Conservation (phyloP, 169 alveolate genomes). For the Besnoitia besnoiti region DNA sequence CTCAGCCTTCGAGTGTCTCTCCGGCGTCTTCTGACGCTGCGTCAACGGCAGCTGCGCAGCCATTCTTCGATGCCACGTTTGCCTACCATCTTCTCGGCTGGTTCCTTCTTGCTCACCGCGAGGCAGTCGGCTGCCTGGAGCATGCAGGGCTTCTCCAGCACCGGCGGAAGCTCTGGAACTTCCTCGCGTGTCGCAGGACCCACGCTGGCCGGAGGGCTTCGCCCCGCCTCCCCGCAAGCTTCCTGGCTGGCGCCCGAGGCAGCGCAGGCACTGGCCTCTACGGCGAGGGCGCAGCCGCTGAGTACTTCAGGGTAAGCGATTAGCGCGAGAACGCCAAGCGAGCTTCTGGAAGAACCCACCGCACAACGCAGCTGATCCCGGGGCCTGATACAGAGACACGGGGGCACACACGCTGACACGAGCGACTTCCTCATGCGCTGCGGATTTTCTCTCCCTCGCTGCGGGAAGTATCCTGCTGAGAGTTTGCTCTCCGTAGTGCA, state of each 20-base stretch:
- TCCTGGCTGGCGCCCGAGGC: neutral
- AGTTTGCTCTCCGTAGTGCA: neutral
- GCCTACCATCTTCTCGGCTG: neutral
- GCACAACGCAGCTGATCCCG: no score
- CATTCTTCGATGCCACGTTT: neutral
- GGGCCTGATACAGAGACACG: neutral
- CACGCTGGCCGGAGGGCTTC: neutral
- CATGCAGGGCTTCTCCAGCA: constrained; percentile 8
- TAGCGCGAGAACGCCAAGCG: no score
- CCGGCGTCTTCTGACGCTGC: no score
- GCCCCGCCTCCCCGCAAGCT: neutral
- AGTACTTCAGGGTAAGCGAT: constrained; percentile 35
- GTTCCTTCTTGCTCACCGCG: neutral
- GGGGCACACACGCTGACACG: neutral
- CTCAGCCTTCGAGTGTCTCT: neutral
- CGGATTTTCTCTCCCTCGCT: neutral
- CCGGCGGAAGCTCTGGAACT: neutral
- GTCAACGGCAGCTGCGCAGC: no score
- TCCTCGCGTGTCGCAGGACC: neutral
- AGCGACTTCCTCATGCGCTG: neutral
- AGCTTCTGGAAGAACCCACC: no score
- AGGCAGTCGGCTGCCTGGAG: neutral
- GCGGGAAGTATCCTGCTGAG: neutral
- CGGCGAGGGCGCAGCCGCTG: constrained; percentile 32
- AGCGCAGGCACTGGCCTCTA: neutral